Evolutionary conservation across 306 rosid genomes (phyloP).

Genomic region (Senna siamea): DNA sequence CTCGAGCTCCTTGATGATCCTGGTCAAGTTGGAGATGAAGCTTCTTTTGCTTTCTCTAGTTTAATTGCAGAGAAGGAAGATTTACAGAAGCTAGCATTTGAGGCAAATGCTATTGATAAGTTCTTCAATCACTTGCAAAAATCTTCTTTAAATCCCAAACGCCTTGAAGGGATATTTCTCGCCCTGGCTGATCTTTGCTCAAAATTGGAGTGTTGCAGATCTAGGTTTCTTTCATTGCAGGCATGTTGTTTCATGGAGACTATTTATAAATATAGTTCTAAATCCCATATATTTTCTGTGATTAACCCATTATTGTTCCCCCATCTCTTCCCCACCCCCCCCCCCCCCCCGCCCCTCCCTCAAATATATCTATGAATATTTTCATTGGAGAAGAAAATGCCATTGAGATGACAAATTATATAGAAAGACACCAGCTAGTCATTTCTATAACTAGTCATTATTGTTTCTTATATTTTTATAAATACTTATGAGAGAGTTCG

Average conservation of each 20-base stretch:
- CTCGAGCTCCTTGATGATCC: constrained; percentile 94
- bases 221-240: constrained; percentile 77
- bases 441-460: constrained; percentile 30
- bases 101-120: constrained; percentile 91
- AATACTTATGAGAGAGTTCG: not conserved
- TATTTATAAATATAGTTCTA: not conserved
- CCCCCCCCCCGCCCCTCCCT: no score
- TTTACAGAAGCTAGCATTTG: constrained; percentile 87
- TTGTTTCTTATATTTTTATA: constrained; percentile 19
- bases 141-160: constrained; percentile 55
- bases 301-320: not conserved
- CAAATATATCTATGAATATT: not conserved
- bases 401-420: constrained; percentile 3
- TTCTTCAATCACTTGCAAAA: constrained; percentile 71
- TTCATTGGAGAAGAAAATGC: constrained; percentile 11
- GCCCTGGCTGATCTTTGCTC: constrained; percentile 90
- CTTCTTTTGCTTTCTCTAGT: constrained; percentile 74
- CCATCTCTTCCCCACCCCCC: no score
- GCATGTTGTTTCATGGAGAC: constrained; percentile 50
- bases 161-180: constrained; percentile 78
- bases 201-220: constrained; percentile 91
- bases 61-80: constrained; percentile 80
- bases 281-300: constrained; percentile 7
- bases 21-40: constrained; percentile 92
- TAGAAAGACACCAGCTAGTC: not conserved